Evolutionary conservation across 1,284 basidiomycete species (phyloP), one percentile per base, ranked within the genome.

Genomic region (Boletellus deceptivus): DNA sequence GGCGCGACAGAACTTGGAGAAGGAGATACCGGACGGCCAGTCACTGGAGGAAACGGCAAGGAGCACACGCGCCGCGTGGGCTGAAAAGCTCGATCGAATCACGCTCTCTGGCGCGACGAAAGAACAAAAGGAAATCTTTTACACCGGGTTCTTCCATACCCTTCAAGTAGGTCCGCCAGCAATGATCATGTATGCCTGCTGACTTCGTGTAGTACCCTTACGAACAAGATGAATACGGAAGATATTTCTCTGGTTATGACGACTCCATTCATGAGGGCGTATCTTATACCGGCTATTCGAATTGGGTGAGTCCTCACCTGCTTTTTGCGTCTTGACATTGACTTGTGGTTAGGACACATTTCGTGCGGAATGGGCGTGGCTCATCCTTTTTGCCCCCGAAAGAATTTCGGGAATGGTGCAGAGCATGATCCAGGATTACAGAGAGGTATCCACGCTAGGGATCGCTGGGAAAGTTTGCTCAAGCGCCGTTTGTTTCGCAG

Each of bases 231-330:
- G 90, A 92, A 64, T 73, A 78, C 37, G 79, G 77, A 4, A 68
- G 62, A 20, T 93, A 93, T 68, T 93, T 89, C 65, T 92, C 90
- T 6, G 88, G 79, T 3, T 89, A 89, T 54, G 84, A 87, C 48
- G 78, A 85, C 47, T 57, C 64, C 4, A 70, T 91, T 0, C 85
- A 89, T 47, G 60, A 76, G 17, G 83, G 86, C 10, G 59, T 69
- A 22, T 89, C 86, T 0, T 93, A 92, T 62, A 87, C 83, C 0
- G 90, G 89, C 0, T 93, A 91, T 66, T 91, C 87, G 0, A 91
- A 86, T 59, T 93, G 91, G 91, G 83, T 85, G 48, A 4, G 73
- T 59, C 38, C 7, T 18, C 29, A 13, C 31, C 31, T 7, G 14
- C 27, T 46, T 9, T 36, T 39, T n/a, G 18, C 5, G 3, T 13